Base-by-base conservation (phyloP, 306 rosid genomes). In the Cotoneaster glaucophyllus region DNA sequence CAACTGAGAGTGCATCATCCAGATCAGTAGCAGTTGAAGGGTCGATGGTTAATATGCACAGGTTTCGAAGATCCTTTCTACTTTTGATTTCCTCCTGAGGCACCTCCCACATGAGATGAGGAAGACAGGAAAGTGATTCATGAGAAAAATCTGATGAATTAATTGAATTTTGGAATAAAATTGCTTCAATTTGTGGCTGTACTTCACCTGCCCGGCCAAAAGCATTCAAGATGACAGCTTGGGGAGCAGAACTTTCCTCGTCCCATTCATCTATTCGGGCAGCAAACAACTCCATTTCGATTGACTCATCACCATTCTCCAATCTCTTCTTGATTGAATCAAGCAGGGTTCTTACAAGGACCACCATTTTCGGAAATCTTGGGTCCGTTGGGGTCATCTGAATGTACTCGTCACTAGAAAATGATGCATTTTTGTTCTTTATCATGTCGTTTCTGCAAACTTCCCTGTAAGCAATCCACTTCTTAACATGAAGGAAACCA, bases 1-100 rank as follows among this genome's bases (percentile, higher is more conserved):
- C 87, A 84, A 92, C 74, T 18, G 97, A 92, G 43, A 95, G 82
- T 62, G 98, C 98, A 86, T 95, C 98, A 78, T 95, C 98, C 78
- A 95, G 86, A 77, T 92, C 98, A 44, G 88, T 86, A 63, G 97
- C 93, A 77, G 93, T 75, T 29, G 91, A 83, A 80, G 97, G 98
- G 83, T 95, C 98, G 70, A 95, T 87, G 39, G 97, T 87, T 81
- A 92, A 89, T 77, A 85, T 67, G 69, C 97, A 95, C 83, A 89
- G 73, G 75, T 89, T 86, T 68, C 97, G 86, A 48, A 92, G 89
- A 79, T 95, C 97, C 78, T 63, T 76, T 88, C 98, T 90, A 58
- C 74, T 75, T 56, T 79, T 71, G 39, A 87, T 54, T 82, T 92
- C 98, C 76, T 79, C 82, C 25, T 4, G 81, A 3, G 97, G 97